A percentile compares a stretch with the other conserved stretches of the same genome.
Conservation (phyloP, 495 filamentous ascomycete species). For the Hyphodiscus hymeniophilus region DNA sequence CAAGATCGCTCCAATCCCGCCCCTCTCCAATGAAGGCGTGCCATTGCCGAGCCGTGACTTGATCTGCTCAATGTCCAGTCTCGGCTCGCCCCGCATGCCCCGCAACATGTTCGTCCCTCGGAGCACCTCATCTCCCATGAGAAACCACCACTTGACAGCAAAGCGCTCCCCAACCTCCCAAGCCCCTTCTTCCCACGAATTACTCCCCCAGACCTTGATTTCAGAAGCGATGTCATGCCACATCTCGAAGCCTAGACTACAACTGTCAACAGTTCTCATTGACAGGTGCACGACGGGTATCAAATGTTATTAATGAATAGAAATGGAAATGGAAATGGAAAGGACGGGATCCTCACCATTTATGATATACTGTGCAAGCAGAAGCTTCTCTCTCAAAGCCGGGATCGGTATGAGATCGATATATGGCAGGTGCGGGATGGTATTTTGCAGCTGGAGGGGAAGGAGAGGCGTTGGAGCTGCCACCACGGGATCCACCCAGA, state of each 20-base stretch:
- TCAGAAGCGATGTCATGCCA: background rate
- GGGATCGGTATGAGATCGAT: slow-evolving; percentile 8
- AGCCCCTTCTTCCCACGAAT: slow-evolving; percentile 5
- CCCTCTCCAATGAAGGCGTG: no score
- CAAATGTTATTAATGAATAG: no score
- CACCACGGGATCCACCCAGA: background rate
- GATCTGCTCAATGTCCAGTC: background rate
- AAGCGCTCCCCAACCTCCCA: slow-evolving; percentile 11
- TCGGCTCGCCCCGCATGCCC: background rate
- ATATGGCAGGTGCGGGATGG: slow-evolving; percentile 4
- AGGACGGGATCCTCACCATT: background rate
- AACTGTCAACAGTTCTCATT: no score
- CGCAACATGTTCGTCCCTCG: slow-evolving; percentile 9
- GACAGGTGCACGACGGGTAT: no score
- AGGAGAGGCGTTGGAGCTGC: background rate
- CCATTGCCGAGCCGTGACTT: background rate
- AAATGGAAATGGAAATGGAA: no score
- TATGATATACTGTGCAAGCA: slow-evolving; percentile 1
- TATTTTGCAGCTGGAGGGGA: slow-evolving; percentile 2
- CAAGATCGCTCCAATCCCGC: no score
- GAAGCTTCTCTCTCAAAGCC: background rate
- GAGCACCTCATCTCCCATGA: slow-evolving; percentile 7
- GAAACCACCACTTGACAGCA: slow-evolving; percentile 14
- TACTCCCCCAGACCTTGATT: slow-evolving; percentile 8
- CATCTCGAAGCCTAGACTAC: no score